Conservation (phyloP, 2,329 filamentous ascomycete genomes). For the Graphilbum sp. region DNA sequence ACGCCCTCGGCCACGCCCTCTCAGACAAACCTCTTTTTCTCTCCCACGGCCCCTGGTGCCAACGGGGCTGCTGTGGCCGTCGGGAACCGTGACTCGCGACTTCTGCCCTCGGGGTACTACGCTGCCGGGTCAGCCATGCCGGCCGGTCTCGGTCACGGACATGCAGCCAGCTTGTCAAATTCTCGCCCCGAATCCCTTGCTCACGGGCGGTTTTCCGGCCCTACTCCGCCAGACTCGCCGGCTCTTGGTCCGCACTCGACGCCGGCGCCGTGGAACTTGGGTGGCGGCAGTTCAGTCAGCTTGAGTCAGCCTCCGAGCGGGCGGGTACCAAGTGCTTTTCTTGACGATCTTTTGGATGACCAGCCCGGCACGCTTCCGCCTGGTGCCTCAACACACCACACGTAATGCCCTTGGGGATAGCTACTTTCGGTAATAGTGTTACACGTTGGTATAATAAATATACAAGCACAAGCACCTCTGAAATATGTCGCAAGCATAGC, state of each 20-base stretch:
- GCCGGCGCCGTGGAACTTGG: slow-evolving; percentile 25
- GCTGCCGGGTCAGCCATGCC: slow-evolving; percentile 44
- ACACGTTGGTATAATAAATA: too few species aligned
- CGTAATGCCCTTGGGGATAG: too few species aligned
- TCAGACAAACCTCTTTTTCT: slow-evolving; percentile 75
- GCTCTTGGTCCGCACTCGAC: slow-evolving; percentile 25
- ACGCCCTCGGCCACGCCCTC: slow-evolving; percentile 40
- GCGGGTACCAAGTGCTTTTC: slow-evolving; percentile 71
- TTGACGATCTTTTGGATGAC: slow-evolving; percentile 79
- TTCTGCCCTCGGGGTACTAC: slow-evolving; percentile 85
- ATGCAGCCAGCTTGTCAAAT: slow-evolving; percentile 44
- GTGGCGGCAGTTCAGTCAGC: slow-evolving; percentile 51
- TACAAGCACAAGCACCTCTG: too few species aligned
- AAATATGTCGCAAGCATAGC: too few species aligned
- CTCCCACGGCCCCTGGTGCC: slow-evolving; percentile 57
- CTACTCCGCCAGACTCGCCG: slow-evolving; percentile 51
- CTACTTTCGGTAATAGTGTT: too few species aligned
- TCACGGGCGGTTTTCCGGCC: slow-evolving; percentile 28
- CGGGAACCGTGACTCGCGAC: slow-evolving; percentile 54
- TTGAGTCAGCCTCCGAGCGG: slow-evolving; percentile 48
- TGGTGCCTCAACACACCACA: not conserved
- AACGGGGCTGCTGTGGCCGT: slow-evolving; percentile 33
- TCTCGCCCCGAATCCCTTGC: slow-evolving; percentile 42
- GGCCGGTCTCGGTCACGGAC: slow-evolving; percentile 21
- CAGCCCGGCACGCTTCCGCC: slow-evolving; percentile 32